Evolutionary conservation across 805 yeast genomes (phyloP).

Genomic region (Tetrapisispora taiwanensis): DNA sequence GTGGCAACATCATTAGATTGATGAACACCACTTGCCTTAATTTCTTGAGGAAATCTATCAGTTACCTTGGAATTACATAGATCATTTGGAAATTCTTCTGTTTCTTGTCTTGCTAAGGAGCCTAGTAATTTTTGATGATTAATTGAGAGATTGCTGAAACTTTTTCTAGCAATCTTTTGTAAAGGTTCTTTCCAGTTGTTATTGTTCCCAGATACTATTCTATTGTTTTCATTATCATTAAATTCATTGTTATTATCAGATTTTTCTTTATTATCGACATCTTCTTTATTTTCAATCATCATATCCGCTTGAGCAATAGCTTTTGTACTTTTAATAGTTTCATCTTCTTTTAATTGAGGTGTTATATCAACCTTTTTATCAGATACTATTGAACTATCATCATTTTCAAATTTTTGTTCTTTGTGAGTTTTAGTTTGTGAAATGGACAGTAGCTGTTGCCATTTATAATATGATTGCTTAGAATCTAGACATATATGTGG

Average conservation of each 20-base stretch:
- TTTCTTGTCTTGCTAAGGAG: constrained; percentile 19
- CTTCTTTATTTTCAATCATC: not conserved
- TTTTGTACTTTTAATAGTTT: not conserved
- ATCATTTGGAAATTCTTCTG: constrained; percentile 27
- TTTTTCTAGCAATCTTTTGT: constrained; percentile 7
- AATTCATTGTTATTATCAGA: not conserved
- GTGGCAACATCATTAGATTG: constrained; percentile 30
- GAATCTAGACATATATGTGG: constrained; percentile 22
- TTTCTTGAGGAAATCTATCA: constrained; percentile 24
- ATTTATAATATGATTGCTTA: constrained; percentile 10
- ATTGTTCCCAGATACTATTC: constrained; percentile 5
- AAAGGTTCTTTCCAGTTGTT: constrained; percentile 29
- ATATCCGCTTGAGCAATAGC: not conserved
- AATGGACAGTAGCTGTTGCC: constrained; percentile 7
- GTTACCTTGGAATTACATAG: constrained; percentile 17
- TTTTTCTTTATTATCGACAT: not conserved
- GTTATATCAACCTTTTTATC: not conserved
- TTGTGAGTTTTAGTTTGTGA: not conserved
- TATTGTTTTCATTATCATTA: constrained; percentile 28
- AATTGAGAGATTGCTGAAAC: constrained; percentile 6
- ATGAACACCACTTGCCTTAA: constrained; percentile 30
- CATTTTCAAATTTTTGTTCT: not conserved
- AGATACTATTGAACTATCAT: too few species aligned
- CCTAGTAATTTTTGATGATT: constrained; percentile 3
- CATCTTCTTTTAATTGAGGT: not conserved